Evolutionary conservation across 2,329 filamentous ascomycete species (phyloP).

Genomic region (Botrytis deweyae): DNA sequence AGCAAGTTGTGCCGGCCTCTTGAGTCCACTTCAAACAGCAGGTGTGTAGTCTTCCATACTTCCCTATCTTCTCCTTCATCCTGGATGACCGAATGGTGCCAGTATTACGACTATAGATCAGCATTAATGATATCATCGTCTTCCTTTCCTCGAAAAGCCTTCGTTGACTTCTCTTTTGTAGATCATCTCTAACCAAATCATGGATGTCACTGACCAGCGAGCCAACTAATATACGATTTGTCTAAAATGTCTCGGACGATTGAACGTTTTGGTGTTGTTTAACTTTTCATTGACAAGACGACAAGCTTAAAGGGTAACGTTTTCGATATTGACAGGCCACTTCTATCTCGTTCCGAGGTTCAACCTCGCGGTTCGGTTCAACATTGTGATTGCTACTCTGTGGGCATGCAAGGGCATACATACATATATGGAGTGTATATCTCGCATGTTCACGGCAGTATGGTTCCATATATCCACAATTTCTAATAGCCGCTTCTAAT

Average conservation of each 20-base stretch:
- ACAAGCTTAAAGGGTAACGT: slow-evolving; percentile 3
- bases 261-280: slow-evolving; percentile 1
- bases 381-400: background rate
- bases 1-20: background rate
- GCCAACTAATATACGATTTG: slow-evolving; percentile 1
- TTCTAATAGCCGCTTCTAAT: slow-evolving; percentile 8
- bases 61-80: background rate
- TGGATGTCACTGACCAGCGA: slow-evolving; percentile 15
- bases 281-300: slow-evolving; percentile 6
- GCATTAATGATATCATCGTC: slow-evolving; percentile 11
- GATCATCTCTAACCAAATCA: slow-evolving; percentile 10
- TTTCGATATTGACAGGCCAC: slow-evolving; percentile 1
- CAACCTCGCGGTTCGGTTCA: background rate
- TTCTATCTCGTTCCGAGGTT: background rate
- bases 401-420: slow-evolving; percentile 1
- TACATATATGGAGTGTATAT: background rate
- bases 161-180: background rate
- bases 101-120: slow-evolving; percentile 7
- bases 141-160: background rate
- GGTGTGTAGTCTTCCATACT: background rate
- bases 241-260: slow-evolving; percentile 12
- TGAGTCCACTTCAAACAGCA: background rate
- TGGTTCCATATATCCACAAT: background rate
- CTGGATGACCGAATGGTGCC: background rate
- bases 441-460: background rate